A percentile compares a stretch with the other conserved stretches of the same genome.
phyloP scores from a whole-genome alignment of 306 rosid genomes.

The Abrus precatorius region DNA sequence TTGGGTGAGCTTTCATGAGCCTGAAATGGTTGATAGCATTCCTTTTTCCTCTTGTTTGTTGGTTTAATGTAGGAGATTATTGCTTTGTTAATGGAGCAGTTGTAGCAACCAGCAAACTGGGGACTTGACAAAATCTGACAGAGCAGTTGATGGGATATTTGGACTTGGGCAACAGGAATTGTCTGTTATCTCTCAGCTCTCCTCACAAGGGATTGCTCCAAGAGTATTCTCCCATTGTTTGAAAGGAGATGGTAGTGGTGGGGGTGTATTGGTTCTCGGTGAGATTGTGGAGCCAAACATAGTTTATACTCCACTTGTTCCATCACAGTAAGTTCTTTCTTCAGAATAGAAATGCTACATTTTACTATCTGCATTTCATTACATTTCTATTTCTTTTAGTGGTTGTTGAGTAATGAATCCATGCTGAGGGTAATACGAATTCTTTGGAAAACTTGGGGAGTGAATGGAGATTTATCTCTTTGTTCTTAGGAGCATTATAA shows the following conservation, averaged over 20 bases:
- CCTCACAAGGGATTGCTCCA: slow-evolving; percentile 88
- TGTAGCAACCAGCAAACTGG: slow-evolving; percentile 90
- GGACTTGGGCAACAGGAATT: slow-evolving; percentile 91
- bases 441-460: slow-evolving; percentile 1
- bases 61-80: slow-evolving; percentile 47
- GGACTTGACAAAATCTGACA: slow-evolving; percentile 87
- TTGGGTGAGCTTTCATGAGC: slow-evolving; percentile 74
- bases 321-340: slow-evolving; percentile 78
- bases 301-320: slow-evolving; percentile 88
- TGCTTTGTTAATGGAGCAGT: slow-evolving; percentile 66
- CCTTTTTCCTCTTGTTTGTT: not conserved
- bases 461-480: not conserved
- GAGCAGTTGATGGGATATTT: slow-evolving; percentile 96
- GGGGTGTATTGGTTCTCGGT: slow-evolving; percentile 95
- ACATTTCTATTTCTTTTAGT: not conserved
- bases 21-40: slow-evolving; percentile 30
- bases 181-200: slow-evolving; percentile 92
- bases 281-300: slow-evolving; percentile 90
- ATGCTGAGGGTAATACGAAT: slow-evolving; percentile 6
- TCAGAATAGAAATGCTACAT: slow-evolving; percentile 15
- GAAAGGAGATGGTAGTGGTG: slow-evolving; percentile 88
- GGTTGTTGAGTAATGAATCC: slow-evolving; percentile 16
- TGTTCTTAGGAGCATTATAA: slow-evolving; percentile 22
- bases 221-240: slow-evolving; percentile 94
- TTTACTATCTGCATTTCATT: not conserved